Conservation (phyloP, 2,329 filamentous ascomycete genomes). For the Balansia obtecta region DNA sequence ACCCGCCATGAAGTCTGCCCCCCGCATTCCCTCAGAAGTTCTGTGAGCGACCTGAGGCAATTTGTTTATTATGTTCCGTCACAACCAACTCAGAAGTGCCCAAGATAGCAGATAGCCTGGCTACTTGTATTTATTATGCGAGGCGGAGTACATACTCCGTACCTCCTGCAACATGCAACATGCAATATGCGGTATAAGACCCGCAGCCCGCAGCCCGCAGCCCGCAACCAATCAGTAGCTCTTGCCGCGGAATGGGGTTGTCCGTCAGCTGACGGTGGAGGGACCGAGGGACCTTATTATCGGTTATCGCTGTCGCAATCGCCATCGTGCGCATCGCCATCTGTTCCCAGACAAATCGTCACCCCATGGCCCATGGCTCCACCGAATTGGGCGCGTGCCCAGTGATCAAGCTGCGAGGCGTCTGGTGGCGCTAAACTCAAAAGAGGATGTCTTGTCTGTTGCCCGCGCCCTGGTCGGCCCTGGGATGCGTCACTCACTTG, state of each 20-base stretch:
- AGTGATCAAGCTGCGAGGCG: constrained; percentile 3
- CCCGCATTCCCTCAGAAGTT: no score
- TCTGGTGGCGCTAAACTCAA: constrained; percentile 1
- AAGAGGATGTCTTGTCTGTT: background rate
- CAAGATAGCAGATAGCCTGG: no score
- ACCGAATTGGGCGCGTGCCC: constrained; percentile 14
- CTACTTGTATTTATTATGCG: background rate
- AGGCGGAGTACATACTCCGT: background rate
- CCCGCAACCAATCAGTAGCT: no score
- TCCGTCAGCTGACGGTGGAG: background rate
- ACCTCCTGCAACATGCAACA: no score
- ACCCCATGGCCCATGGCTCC: constrained; percentile 2
- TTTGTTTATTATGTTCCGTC: background rate
- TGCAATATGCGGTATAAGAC: no score
- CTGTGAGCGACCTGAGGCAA: no score
- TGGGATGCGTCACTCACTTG: constrained; percentile 20
- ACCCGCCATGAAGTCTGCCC: no score
- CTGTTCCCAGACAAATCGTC: no score
- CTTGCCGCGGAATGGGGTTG: background rate
- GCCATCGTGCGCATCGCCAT: background rate
- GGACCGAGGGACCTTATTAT: no score
- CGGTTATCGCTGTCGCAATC: no score
- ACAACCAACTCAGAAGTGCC: background rate
- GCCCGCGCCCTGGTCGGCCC: background rate
- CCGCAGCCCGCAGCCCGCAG: no score